Evolutionary conservation across 2,329 filamentous ascomycete species (phyloP).

Genomic region (Colletotrichum sp.): DNA sequence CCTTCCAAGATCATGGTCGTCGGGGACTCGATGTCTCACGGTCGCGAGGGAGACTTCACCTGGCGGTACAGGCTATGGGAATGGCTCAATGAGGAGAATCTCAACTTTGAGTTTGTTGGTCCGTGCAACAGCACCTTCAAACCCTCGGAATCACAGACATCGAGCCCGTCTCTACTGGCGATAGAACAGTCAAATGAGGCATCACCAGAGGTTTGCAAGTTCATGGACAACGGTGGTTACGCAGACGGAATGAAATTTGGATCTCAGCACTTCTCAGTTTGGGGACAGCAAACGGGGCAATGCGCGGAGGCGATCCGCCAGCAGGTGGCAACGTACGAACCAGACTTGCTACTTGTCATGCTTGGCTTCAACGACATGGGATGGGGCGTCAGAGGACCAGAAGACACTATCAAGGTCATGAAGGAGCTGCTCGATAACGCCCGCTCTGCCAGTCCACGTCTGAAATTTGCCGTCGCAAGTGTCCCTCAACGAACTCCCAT

Average conservation of each 20-base stretch:
- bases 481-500: conserved; percentile 30
- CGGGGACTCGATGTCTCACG: conserved; percentile 44
- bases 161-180: conserved; percentile 19
- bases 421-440: conserved; percentile 32
- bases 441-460: conserved; percentile 28
- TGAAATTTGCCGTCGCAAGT: conserved; percentile 33
- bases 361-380: conserved; percentile 40
- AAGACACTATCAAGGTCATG: conserved; percentile 26
- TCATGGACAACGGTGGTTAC: conserved; percentile 32
- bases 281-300: conserved; percentile 37
- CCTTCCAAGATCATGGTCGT: conserved; percentile 34
- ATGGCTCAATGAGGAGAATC: conserved; percentile 34
- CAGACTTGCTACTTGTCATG: conserved; percentile 37
- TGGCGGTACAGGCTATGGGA: conserved; percentile 47
- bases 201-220: neutral
- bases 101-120: conserved; percentile 35
- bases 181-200: neutral
- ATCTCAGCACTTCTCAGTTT: conserved; percentile 35
- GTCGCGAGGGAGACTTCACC: conserved; percentile 43
- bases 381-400: conserved; percentile 28
- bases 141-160: neutral
- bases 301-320: conserved; percentile 29
- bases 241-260: conserved; percentile 31
- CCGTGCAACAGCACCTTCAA: conserved; percentile 39
- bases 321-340: conserved; percentile 30